Evolutionary conservation across 495 filamentous ascomycete species (phyloP), one percentile per base, ranked within the genome.

Genomic region (Aspergillus steynii): DNA sequence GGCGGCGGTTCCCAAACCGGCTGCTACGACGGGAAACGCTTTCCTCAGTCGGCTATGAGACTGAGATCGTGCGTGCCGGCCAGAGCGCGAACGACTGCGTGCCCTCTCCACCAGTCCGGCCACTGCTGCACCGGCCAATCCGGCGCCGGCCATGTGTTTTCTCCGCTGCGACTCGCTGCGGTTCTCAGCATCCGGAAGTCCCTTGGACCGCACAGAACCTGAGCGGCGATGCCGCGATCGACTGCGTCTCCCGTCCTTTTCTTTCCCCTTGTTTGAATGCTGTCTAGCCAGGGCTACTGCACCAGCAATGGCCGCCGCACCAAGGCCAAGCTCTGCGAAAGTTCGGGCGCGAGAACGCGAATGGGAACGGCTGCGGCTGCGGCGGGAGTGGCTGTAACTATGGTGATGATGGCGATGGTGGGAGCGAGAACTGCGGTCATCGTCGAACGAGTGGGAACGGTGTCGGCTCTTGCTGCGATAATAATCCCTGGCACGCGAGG

Each of bases 301-400:
- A 29, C 91, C 87, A 52, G 90, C 93, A 42, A 93, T 83, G 47
- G 92, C 88, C 20, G 90, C 91, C 29, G 91, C 91, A 53, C 92
- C 91, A 52, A 93, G 83, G 26, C 89, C 91, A 25, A 93, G 75
- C 46, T 87, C 89, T 46, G 88, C 85, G 34, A 92, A 81, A 53
- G 89, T 81, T 66, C 81, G 82, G 0, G 73, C 77, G 20, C 82
- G 79, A 3, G 82, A 84, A 50, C 78, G 81, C 5, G 85, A 87
- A 49, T 85, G 80, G 4, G 84, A 87, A 50, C 82, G 78, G 32
- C 76, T 82, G 55, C 83, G 73, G 58, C 77, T 80, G 32, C 68
- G 64, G 61, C 74, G 72, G 27, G 75, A 64, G 50, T 74, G 78
- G 55, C 76, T 71, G 48, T 69, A 68, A 29, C 70, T 70, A 57